Percentiles rank a stretch among this genome's conserved stretches.
Conservation (phyloP, 441 rosid species). For the Breynia disticha region DNA sequence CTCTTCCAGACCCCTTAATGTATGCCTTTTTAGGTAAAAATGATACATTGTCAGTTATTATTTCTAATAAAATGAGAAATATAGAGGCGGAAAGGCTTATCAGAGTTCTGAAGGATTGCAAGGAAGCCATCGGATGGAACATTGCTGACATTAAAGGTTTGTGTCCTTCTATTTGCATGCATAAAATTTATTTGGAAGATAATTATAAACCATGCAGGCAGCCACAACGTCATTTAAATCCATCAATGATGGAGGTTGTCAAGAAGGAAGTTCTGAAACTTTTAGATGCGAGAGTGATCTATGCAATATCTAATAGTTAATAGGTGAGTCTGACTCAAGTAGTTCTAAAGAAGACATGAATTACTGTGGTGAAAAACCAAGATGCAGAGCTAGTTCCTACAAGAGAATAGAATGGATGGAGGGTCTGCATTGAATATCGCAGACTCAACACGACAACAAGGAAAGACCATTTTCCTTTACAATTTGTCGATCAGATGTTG, state of each 20-base stretch:
- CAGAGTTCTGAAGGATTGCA: neutral
- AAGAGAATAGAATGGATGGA: neutral
- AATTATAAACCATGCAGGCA: neutral
- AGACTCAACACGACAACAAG: neutral
- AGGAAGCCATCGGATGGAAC: neutral
- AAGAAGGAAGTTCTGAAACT: neutral
- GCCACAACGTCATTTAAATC: neutral
- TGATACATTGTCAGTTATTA: neutral
- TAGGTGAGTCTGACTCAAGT: neutral
- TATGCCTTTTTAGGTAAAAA: neutral
- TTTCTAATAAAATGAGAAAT: neutral
- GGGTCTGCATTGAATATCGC: neutral
- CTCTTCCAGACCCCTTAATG: neutral
- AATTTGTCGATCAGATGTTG: neutral
- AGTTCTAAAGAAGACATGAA: neutral
- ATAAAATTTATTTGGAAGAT: neutral
- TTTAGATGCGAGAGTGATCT: too few relatives aligned
- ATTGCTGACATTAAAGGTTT: neutral
- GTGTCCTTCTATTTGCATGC: neutral
- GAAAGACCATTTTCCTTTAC: constrained; percentile 3
- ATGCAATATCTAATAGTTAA: neutral
- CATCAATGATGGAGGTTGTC: neutral
- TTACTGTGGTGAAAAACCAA: neutral
- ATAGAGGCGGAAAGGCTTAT: neutral
- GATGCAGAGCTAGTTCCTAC: neutral